Base-by-base conservation (phyloP, 257 asterid genomes). In the Solanum chiquidenum region DNA sequence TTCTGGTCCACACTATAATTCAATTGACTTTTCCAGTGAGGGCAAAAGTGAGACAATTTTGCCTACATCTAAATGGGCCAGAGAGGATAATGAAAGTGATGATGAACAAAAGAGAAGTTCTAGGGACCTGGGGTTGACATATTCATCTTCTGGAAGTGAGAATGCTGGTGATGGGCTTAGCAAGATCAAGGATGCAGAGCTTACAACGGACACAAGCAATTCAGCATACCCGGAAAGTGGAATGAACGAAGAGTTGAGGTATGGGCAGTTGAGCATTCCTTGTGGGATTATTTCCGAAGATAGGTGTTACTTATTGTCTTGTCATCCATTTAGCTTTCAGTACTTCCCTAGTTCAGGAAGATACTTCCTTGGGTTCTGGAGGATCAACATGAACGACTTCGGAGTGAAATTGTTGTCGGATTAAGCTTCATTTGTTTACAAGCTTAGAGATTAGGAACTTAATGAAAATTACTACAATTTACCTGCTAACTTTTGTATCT, bases 71-170 rank as follows among this genome's bases (percentile, higher is more conserved):
- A 96, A 96, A 92, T 96, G 99, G 99, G 95, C 98, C 60, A 93
- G 97, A 86, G 98, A 96, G 90, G 99, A 96, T 44, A 90, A 93
- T 89, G 98, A 91, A 86, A 93, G 96, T 86, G 98, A 93, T 74
- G 98, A 93, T 88, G 98, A 92, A 72, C 94, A 89, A 27, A 93
- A 93, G 89, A 91, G 93, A 90, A 91, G 90, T 89, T 60, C 92
- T 11, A 90, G 93, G 89, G 95, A 95, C 86, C 93, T 95, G 72
- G 98, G 96, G 84, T 91, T 96, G 87, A 91, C 94, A 42, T 96
- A 95, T 91, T 96, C 99, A 73, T 96, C 99, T 88, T 96, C 98
- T 35, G 99, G 97, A 42, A 96, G 99, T 91, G 99, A 96, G 88
- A 93, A 94, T 90, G 94, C 92, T 62, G 96, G 92, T 58, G 98